Evolutionary conservation across 1,284 basidiomycete species (phyloP), one percentile per base, ranked within the genome.

Genomic region (Fomes fomentarius): DNA sequence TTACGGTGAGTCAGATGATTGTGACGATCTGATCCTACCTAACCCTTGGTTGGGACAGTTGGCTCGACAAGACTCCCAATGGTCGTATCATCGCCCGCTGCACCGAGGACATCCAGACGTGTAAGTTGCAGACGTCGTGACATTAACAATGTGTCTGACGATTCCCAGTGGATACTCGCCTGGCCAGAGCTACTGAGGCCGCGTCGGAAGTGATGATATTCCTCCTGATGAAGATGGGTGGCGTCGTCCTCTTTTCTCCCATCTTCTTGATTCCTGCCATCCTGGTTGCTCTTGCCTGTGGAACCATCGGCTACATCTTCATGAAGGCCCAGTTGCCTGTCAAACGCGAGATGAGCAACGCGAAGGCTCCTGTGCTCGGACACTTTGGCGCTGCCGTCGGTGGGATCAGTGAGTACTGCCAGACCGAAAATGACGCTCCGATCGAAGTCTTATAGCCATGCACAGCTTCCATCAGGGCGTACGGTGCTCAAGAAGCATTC

Each of bases 241-340:
- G 78, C 0, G 71, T 83, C 42, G 67, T 82, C 19, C 52, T 74
- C 30, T 67, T 82, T 33, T 76, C 81, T 0, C 81, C 79, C 0
- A 55, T 71, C 11, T 72, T 78, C 63, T 26, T 74, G 19, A 33
- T 76, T 14, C 77, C 77, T 15, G 72, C 74, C 15, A 42, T 74
- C 17, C 7, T 69, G 43, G 71, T 85, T 21, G 74, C 75, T 6
- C 58, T 70, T 3, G n/a, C n/a, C n/a, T n/a, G 80, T 4, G 82
- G 82, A 24, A 76, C 66, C 7, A 68, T 73, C 30, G 82, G 72
- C 4, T 66, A 72, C 47, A 66, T 85, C 26, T 86, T 83, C 61
- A 87, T 92, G 64, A 82, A 82, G 61, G 84, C 84, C 6, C 90
- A 92, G 65, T 74, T 92, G 21, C 81, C 84, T 14, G 85, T 91